Evolutionary conservation across 2,329 filamentous ascomycete genomes (phyloP), one percentile per base, ranked within the genome.

Genomic region (Ceratocystis diversiconidia): DNA sequence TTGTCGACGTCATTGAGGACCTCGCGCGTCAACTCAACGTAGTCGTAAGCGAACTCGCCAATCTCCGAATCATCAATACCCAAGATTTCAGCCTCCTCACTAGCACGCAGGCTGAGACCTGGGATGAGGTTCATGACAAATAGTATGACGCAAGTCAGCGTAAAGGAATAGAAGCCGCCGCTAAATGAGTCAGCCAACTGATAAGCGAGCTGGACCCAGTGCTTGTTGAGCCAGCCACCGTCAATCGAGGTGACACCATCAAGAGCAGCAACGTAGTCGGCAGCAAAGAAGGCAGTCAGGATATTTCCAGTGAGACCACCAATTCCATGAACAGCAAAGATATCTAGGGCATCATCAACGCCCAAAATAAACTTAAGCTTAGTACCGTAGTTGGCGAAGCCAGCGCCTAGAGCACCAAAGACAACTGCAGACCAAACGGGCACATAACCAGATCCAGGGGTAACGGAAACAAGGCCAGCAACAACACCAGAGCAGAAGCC

Each of bases 31-130:
- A 94, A 79, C 79, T 95, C 90, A 69, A 95, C 89, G 71, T 95
- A 95, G 75, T 95, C 91, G 74, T 95, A 95, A n/a, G 90, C 91
- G 73, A 94, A 95, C 77, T 95, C 91, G 73, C 91, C 91, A 72
- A 95, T 89, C 76, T 96, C 90, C 28, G 88, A 86, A 71, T 95
- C 91, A 71, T 95, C 90, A 68, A 95, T 91, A 70, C 90, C 90
- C 52, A 90, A 78, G 63, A 91, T 85, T 75, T 95, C 90, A 46
- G 89, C 87, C 69, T 94, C 87, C 70, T 90, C 86, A 15, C 78
- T 80, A 0, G 85, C 86, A 62, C 90, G 88, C 57, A 95, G 84
- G 66, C 83, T 83, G 48, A 95, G 79, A 12, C 87, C 86, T 0
- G 90, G 89, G 30, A 94, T 80, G 69, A 90, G 79, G 74, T 91